phyloP scores from a whole-genome alignment of 768 basidiomycete species.

The Naganishia vaughanmartiniae region DNA sequence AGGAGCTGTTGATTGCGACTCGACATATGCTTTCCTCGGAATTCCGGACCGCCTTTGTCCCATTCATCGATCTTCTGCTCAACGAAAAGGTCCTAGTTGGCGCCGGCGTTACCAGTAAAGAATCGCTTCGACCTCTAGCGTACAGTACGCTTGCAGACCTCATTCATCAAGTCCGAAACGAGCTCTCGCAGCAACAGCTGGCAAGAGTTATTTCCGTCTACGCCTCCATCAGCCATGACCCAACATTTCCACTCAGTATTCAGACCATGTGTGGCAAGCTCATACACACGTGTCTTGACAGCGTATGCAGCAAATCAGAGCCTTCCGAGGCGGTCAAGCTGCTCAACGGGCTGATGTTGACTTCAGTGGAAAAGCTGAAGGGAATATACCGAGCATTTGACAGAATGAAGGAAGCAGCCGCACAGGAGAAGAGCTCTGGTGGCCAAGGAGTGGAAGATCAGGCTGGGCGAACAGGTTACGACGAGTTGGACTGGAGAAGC shows the following conservation, averaged over 20 bases:
- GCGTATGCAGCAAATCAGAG: slow-evolving; percentile 72
- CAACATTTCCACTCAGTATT: slow-evolving; percentile 71
- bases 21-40: slow-evolving; percentile 80
- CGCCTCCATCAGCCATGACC: slow-evolving; percentile 83
- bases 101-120: slow-evolving; percentile 74
- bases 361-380: slow-evolving; percentile 78
- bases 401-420: slow-evolving; percentile 39
- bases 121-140: slow-evolving; percentile 74
- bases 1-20: slow-evolving; percentile 88
- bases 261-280: slow-evolving; percentile 91
- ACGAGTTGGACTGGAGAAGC: slow-evolving; percentile 60
- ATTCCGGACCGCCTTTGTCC: slow-evolving; percentile 72
- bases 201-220: slow-evolving; percentile 76
- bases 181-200: slow-evolving; percentile 73
- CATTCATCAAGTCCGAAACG: slow-evolving; percentile 82
- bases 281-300: slow-evolving; percentile 82
- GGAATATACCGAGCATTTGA: slow-evolving; percentile 60
- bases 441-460: slow-evolving; percentile 35
- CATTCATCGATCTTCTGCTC: slow-evolving; percentile 81
- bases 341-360: slow-evolving; percentile 74
- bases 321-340: slow-evolving; percentile 66
- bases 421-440: slow-evolving; percentile 48
- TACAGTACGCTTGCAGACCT: slow-evolving; percentile 89
- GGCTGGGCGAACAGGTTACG: slow-evolving; percentile 30
- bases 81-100: slow-evolving; percentile 88